These are phyloP conservation scores for Nannochloris sp. DNA, from an alignment of 139 green algal species.

Conservation along the genomic window DNA sequence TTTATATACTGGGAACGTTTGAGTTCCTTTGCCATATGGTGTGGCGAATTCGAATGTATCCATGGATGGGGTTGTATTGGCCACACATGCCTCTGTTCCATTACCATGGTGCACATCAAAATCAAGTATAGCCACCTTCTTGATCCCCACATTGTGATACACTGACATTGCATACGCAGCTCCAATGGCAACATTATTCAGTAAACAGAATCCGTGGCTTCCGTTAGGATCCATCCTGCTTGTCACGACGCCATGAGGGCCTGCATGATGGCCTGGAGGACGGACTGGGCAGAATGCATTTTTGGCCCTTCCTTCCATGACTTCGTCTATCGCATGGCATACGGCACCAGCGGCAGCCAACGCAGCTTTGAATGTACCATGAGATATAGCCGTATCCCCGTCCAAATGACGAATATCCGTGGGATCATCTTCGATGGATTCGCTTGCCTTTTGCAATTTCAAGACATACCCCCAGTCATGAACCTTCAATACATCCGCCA, in stretches of 20 bases:
- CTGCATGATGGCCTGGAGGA: conserved; percentile 84
- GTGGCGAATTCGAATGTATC: conserved; percentile 38
- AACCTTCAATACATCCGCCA: conserved; percentile 69
- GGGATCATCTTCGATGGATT: conserved; percentile 20
- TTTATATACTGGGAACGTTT: conserved; percentile 62
- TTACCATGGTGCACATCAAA: conserved; percentile 95
- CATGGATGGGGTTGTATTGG: conserved; percentile 27
- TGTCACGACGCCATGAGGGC: conserved; percentile 56
- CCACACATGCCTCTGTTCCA: conserved; percentile 65
- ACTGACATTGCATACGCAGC: conserved; percentile 78
- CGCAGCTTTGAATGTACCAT: conserved; percentile 57
- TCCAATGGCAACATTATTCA: conserved; percentile 87
- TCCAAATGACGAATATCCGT: conserved; percentile 59
- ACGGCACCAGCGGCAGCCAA: conserved; percentile 64
- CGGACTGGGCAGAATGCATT: conserved; percentile 84
- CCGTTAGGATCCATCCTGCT: conserved; percentile 33
- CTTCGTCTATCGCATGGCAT: conserved; percentile 55
- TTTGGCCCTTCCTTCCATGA: conserved; percentile 44
- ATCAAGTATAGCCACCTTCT: conserved; percentile 75
- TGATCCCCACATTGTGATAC: conserved; percentile 55
- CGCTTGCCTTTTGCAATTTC: conserved; percentile 48
- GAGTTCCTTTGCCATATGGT: conserved; percentile 58
- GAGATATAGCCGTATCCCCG: conserved; percentile 71
- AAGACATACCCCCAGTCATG: conserved; percentile 82
- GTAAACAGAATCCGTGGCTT: conserved; percentile 87